These are phyloP conservation scores for Polychytrium aggregatum DNA, from an alignment of 192 early-diverging fungal genomes.

Conservation along the genomic window DNA sequence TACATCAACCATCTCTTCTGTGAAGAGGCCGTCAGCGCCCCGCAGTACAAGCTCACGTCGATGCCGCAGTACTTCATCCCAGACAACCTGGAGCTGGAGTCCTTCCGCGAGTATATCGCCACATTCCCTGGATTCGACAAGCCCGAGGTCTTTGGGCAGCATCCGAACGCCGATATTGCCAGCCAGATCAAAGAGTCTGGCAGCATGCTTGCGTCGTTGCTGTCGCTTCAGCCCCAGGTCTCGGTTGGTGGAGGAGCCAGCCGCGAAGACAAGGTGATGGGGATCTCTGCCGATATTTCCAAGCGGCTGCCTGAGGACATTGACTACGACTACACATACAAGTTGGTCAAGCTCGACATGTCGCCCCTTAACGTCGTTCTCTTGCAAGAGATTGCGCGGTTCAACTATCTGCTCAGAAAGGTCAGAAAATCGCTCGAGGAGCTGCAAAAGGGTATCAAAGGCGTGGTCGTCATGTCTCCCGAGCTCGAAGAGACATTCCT, in stretches of 20 bases:
- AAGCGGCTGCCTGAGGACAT: slow-evolving; percentile 37
- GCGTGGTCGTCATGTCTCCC: slow-evolving; percentile 49
- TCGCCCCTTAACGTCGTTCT: slow-evolving; percentile 45
- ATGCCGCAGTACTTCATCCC: slow-evolving; percentile 42
- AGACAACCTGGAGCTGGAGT: slow-evolving; percentile 25
- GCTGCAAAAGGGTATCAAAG: slow-evolving; percentile 49
- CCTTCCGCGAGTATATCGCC: slow-evolving; percentile 38
- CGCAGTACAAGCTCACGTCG: slow-evolving; percentile 35
- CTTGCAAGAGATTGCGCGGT: slow-evolving; percentile 44
- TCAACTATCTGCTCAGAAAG: slow-evolving; percentile 34
- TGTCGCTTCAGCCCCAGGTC: slow-evolving; percentile 45
- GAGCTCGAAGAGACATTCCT: slow-evolving; percentile 48
- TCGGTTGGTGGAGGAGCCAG: slow-evolving; percentile 20
- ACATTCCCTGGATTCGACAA: slow-evolving; percentile 41
- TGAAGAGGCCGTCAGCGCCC: slow-evolving; percentile 39
- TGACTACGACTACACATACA: slow-evolving; percentile 42
- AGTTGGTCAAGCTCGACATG: slow-evolving; percentile 32
- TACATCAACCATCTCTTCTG: slow-evolving; percentile 47
- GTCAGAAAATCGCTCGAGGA: slow-evolving; percentile 36
- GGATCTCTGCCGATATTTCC: slow-evolving; percentile 32
- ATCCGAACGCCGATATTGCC: slow-evolving; percentile 53
- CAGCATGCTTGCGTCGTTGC: slow-evolving; percentile 31
- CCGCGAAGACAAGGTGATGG: slow-evolving; percentile 43
- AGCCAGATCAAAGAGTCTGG: slow-evolving; percentile 45
- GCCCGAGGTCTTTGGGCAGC: slow-evolving; percentile 56